Evolutionary conservation across 2,329 filamentous ascomycete species (phyloP).

Genomic region (Aspergillus nomiae): DNA sequence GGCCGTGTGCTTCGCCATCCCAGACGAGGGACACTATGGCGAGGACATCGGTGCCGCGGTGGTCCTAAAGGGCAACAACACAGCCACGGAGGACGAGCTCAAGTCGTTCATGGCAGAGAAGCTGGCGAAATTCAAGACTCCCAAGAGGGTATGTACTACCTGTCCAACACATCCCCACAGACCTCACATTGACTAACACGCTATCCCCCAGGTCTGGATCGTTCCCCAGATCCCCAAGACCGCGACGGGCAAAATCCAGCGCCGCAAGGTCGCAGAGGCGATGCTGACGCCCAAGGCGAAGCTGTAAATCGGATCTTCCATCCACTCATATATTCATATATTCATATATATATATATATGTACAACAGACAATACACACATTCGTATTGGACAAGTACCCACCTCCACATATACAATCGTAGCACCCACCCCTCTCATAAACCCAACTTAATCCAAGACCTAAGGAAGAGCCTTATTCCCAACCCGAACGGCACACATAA

Average conservation of each 20-base stretch:
- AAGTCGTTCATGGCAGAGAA: conserved; percentile 69
- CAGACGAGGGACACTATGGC: conserved; percentile 74
- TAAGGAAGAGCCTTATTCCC: neutral
- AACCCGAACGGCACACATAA: conserved; percentile 32
- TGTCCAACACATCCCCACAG: neutral
- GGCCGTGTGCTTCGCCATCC: conserved; percentile 80
- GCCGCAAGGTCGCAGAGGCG: conserved; percentile 79
- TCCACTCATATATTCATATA: neutral
- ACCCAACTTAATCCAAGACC: neutral
- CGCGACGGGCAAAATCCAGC: conserved; percentile 86
- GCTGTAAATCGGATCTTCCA: conserved; percentile 40
- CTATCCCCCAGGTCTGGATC: conserved; percentile 67
- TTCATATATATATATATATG: neutral
- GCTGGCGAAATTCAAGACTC: conserved; percentile 81
- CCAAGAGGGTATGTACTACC: conserved; percentile 67
- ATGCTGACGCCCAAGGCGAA: conserved; percentile 65
- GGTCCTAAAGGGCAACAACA: conserved; percentile 68
- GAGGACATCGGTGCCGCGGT: conserved; percentile 79
- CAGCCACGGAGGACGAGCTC: conserved; percentile 61
- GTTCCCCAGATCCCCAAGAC: conserved; percentile 86
- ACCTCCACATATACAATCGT: neutral
- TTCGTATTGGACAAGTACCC: neutral
- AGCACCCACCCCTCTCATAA: neutral
- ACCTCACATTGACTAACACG: neutral
- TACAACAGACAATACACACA: neutral